Conservation (phyloP, 2,329 filamentous ascomycete species). For the Rutstroemia sp. region DNA sequence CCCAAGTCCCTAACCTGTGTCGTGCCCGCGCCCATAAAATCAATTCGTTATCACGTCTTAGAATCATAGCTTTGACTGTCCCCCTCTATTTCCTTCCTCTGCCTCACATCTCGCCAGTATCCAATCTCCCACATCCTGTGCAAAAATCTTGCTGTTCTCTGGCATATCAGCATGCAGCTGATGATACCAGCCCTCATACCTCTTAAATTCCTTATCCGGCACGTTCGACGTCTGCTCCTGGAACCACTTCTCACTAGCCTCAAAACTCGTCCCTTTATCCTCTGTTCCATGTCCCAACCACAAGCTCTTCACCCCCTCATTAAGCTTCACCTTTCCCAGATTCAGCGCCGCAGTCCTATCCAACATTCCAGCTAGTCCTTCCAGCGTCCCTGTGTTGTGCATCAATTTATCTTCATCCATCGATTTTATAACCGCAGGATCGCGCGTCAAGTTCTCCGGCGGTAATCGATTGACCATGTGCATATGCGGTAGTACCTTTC, state of each 20-base stretch:
- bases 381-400: conserved; percentile 81
- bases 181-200: conserved; percentile 74
- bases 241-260: conserved; percentile 57
- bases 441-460: conserved; percentile 56
- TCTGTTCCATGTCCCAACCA: conserved; percentile 71
- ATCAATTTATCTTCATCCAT: conserved; percentile 61
- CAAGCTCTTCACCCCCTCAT: conserved; percentile 52
- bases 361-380: conserved; percentile 69
- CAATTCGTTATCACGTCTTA: background rate
- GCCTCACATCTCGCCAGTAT: conserved; percentile 37
- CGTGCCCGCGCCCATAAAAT: background rate
- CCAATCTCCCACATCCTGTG: conserved; percentile 57
- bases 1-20: no score
- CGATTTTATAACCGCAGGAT: conserved; percentile 52
- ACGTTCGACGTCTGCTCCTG: conserved; percentile 45
- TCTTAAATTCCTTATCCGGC: conserved; percentile 62
- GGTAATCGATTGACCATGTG: conserved; percentile 58
- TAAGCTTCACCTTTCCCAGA: conserved; percentile 44
- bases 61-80: conserved; percentile 18
- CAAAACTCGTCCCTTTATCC: conserved; percentile 62
- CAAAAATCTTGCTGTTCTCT: conserved; percentile 33
- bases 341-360: conserved; percentile 61
- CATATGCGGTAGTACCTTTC: conserved; percentile 56
- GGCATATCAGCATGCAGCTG: conserved; percentile 55
- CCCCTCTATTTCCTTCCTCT: conserved; percentile 2